phyloP scores from a whole-genome alignment of 2,329 filamentous ascomycete genomes.

The Huntiella savannae region DNA sequence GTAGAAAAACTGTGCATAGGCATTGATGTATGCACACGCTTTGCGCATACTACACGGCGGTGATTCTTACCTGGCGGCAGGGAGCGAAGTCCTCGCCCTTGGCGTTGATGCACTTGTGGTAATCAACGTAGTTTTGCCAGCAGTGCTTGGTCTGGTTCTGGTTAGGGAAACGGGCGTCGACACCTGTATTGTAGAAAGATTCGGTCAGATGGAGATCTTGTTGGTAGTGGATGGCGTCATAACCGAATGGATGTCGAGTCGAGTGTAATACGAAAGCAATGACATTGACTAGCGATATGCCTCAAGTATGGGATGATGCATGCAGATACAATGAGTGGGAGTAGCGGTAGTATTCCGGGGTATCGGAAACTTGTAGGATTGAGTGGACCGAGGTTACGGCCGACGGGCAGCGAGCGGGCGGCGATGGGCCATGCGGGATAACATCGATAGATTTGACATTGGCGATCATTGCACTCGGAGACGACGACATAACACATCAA shows the following conservation, averaged over 20 bases:
- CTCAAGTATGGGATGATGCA: background rate
- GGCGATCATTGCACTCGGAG: background rate
- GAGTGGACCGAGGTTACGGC: background rate
- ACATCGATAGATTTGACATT: background rate
- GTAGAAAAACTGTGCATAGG: background rate
- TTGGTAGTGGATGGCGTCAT: background rate
- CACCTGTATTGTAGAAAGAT: conserved; percentile 38
- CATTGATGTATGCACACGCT: background rate
- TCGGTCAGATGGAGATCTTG: background rate
- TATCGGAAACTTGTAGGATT: background rate
- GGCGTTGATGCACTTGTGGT: conserved; percentile 97
- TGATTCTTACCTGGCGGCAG: conserved; percentile 64
- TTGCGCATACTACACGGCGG: background rate
- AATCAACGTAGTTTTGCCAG: conserved; percentile 99
- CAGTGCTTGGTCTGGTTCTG: conserved; percentile 98
- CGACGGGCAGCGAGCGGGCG: background rate
- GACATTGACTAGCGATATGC: too few relatives aligned
- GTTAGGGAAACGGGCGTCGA: conserved; percentile 98
- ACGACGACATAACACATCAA: background rate
- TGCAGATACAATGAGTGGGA: background rate
- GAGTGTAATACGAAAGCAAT: too few relatives aligned
- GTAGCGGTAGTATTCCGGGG: background rate
- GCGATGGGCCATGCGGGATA: background rate
- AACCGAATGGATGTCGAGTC: too few relatives aligned
- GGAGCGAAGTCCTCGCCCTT: conserved; percentile 98